phyloP scores from a whole-genome alignment of 2,329 filamentous ascomycete genomes.

The Onygenales sp. region DNA sequence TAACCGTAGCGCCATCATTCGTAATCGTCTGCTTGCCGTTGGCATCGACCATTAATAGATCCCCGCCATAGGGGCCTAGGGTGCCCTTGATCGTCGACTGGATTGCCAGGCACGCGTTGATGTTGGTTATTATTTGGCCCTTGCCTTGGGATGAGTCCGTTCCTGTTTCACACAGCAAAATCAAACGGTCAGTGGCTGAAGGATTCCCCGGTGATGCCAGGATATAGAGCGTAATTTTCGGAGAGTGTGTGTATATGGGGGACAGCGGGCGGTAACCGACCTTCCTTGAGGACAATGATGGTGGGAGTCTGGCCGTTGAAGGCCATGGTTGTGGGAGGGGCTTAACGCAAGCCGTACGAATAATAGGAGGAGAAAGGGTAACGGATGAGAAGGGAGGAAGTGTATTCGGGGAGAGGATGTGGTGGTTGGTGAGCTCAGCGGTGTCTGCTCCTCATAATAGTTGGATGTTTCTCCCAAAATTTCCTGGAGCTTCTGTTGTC shows the following conservation, averaged over 20 bases:
- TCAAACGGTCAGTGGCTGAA: neutral
- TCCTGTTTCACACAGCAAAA: slow-evolving; percentile 45
- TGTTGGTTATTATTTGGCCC: slow-evolving; percentile 93
- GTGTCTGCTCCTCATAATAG: slow-evolving; percentile 12
- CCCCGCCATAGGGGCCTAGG: slow-evolving; percentile 90
- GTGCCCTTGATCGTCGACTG: slow-evolving; percentile 94
- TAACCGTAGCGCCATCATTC: slow-evolving; percentile 97
- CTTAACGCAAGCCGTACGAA: neutral
- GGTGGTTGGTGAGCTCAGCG: neutral
- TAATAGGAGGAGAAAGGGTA: neutral
- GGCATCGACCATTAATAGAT: slow-evolving; percentile 88
- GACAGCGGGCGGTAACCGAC: slow-evolving; percentile 42
- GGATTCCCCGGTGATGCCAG: neutral
- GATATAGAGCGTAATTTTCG: neutral
- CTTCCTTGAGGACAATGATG: slow-evolving; percentile 96
- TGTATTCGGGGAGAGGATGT: neutral
- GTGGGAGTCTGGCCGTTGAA: slow-evolving; percentile 96
- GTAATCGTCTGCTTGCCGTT: slow-evolving; percentile 97
- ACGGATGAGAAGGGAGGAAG: neutral
- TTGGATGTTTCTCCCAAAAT: slow-evolving; percentile 32
- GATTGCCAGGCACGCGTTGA: slow-evolving; percentile 94
- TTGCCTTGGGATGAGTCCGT: slow-evolving; percentile 97
- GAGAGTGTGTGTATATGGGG: slow-evolving; percentile 5
- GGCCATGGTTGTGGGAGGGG: slow-evolving; percentile 55
- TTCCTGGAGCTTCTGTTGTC: slow-evolving; percentile 30